phyloP scores from a whole-genome alignment of 148 eudicot species.

The Rhododendron williamsianum region DNA sequence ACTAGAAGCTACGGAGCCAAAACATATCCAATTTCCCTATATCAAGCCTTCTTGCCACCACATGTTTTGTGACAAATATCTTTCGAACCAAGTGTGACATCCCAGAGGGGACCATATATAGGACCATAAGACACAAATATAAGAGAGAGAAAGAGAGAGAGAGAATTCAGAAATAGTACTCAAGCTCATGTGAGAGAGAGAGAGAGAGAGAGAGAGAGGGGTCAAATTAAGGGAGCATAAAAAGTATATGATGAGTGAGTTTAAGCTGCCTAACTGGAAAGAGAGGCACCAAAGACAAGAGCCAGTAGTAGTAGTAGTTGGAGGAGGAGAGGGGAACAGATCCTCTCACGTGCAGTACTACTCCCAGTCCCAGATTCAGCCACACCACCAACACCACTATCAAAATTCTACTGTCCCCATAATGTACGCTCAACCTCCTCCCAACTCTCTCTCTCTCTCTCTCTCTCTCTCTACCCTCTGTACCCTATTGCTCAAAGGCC shows the following conservation, averaged over 20 bases:
- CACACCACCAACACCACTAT: background rate
- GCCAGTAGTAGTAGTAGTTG: slow-evolving; percentile 20
- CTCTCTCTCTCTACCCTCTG: background rate
- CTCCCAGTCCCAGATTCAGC: background rate
- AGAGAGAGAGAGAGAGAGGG: background rate
- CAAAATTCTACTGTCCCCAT: slow-evolving; percentile 31
- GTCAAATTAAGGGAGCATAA: background rate
- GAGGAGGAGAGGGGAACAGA: slow-evolving; percentile 39
- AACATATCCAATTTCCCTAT: slow-evolving; percentile 15
- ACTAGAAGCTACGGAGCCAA: background rate
- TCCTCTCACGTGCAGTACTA: slow-evolving; percentile 43
- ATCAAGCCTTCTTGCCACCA: slow-evolving; percentile 16
- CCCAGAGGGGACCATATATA: slow-evolving; percentile 10
- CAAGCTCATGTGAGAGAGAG: too few relatives aligned
- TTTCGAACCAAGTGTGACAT: slow-evolving; percentile 7
- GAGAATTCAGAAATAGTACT: background rate
- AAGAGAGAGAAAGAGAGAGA: background rate
- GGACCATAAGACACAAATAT: background rate
- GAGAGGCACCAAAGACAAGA: slow-evolving; percentile 38
- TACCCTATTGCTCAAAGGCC: background rate
- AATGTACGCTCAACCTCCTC: slow-evolving; percentile 16
- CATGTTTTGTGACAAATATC: slow-evolving; percentile 20
- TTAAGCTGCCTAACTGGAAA: slow-evolving; percentile 41
- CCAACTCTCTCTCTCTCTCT: background rate
- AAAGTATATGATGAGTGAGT: slow-evolving; percentile 29